These are phyloP conservation scores for Penicillium sclerotigenum DNA, from an alignment of 2,329 filamentous ascomycete genomes.

Conservation along the genomic window DNA sequence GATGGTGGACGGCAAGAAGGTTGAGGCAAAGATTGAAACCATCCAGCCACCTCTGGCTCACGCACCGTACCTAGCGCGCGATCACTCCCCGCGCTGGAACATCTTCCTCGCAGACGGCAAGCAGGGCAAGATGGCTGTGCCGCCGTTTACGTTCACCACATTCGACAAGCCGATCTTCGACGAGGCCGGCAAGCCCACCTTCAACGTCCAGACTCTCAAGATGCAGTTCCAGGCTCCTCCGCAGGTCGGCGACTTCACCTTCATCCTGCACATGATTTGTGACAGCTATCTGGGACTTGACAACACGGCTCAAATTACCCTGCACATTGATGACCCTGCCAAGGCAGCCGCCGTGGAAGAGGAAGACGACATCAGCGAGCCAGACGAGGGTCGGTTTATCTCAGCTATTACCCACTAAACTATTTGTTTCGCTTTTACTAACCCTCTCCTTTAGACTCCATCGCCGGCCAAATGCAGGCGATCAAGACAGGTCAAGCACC, in stretches of 20 bases:
- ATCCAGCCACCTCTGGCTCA: constrained; percentile 81
- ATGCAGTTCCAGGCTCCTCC: constrained; percentile 95
- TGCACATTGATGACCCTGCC: constrained; percentile 83
- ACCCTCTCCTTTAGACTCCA: constrained; percentile 60
- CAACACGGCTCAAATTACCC: constrained; percentile 82
- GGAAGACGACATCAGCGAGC: constrained; percentile 95
- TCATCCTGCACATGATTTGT: constrained; percentile 88
- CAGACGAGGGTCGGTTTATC: constrained; percentile 79
- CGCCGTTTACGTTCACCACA: constrained; percentile 88
- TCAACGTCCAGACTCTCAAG: constrained; percentile 92
- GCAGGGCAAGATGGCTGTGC: constrained; percentile 92
- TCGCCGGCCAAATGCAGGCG: constrained; percentile 86
- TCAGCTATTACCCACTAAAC: not conserved
- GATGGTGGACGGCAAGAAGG: constrained; percentile 50
- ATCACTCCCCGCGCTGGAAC: constrained; percentile 88
- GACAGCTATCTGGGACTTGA: constrained; percentile 96
- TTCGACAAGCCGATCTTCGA: constrained; percentile 89
- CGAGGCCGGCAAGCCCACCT: constrained; percentile 79
- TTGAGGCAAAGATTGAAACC: constrained; percentile 59
- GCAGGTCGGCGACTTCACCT: constrained; percentile 87
- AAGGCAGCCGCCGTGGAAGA: constrained; percentile 76
- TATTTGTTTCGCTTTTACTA: constrained; percentile 11
- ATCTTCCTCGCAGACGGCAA: constrained; percentile 92
- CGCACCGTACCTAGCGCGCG: constrained; percentile 84
- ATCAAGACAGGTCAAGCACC: constrained; percentile 66